Evolutionary conservation across 176 grass and related monocot species (phyloP).

Genomic region (Metroxylon sagu): DNA sequence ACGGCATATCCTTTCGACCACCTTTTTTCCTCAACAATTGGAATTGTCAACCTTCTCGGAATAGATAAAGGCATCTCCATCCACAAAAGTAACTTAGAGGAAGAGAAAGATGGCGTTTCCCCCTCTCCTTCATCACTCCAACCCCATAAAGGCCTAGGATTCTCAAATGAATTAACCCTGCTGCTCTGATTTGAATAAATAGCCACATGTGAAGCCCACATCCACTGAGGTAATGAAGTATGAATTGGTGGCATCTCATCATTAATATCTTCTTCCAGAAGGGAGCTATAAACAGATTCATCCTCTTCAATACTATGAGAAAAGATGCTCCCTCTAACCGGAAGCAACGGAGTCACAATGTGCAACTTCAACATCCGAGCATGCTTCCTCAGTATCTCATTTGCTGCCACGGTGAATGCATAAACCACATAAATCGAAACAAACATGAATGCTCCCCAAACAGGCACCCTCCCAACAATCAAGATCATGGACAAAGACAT

Average conservation of each 20-base stretch:
- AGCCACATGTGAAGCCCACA: constrained; percentile 98
- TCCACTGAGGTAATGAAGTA: constrained; percentile 86
- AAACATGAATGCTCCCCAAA: constrained; percentile 81
- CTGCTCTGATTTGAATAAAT: constrained; percentile 87
- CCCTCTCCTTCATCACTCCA: constrained; percentile 74
- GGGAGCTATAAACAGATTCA: constrained; percentile 64
- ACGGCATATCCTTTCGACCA: constrained; percentile 88
- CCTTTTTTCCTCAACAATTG: constrained; percentile 72
- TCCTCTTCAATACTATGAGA: constrained; percentile 52
- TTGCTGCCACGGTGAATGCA: constrained; percentile 79
- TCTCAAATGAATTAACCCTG: constrained; percentile 46
- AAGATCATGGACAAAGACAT: constrained; percentile 47
- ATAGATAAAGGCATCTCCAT: constrained; percentile 80
- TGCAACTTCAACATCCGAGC: constrained; percentile 75
- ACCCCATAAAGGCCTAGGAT: constrained; percentile 85
- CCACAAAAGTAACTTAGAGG: constrained; percentile 60
- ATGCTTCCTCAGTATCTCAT: constrained; percentile 87
- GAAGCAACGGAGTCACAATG: constrained; percentile 72
- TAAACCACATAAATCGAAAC: constrained; percentile 78
- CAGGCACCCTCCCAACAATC: constrained; percentile 74
- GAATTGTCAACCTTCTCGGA: constrained; percentile 90
- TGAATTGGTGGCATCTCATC: constrained; percentile 36
- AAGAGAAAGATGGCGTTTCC: constrained; percentile 32
- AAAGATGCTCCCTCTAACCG: constrained; percentile 80
- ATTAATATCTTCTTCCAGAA: constrained; percentile 63